Evolutionary conservation across 2,329 filamentous ascomycete genomes (phyloP), one percentile per base, ranked within the genome.

Genomic region (Aureobasidium namibiae): DNA sequence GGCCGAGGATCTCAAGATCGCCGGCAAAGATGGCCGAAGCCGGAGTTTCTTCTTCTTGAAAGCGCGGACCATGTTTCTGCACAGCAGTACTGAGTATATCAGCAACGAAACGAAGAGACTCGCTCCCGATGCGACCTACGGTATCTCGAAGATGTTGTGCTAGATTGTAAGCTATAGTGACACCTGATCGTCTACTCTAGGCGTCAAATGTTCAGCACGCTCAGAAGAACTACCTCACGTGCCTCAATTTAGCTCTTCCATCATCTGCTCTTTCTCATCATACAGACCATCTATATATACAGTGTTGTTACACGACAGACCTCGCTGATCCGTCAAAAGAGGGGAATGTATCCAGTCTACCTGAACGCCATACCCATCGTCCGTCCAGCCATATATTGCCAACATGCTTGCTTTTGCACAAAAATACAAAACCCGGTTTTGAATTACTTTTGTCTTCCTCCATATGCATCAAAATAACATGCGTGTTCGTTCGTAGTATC

Each of bases 301-400:
- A 57, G 4, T 31, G 29, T 57, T 57, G 46, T 36, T 57, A 57
- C 54, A 57, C 54, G 33, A 48, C 54, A 29, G 54, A 57, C 54
- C 36, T 16, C 13, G 7, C 29, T 33, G 13, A 33, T 46, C 42
- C 23, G 14, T 56, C 57, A 34, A 29, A 60, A 54, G 57, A 53
- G 57, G 48, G 33, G 45, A 42, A 41, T 50, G 18, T 60, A 29
- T 60, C 38, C 24, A 44, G 24, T 60, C 57, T 54, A 54, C 48
- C 57, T 23, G 42, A 54, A 52, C 48, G 57, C 57, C 57, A 49
- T 58, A n/a, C 42, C 41, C 41, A 23, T 13, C 44, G 10, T 49
- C 42, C 18, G 33, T 26, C 42, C 42, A 48, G 45, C 23, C 45
- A 21, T 31, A 44, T 26, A 46, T 33, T 57, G 41, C 39, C 41